A percentile compares a stretch with the other conserved stretches of the same genome.
Conservation (phyloP, 805 yeast species). For the Yamadazyma philogaea region DNA sequence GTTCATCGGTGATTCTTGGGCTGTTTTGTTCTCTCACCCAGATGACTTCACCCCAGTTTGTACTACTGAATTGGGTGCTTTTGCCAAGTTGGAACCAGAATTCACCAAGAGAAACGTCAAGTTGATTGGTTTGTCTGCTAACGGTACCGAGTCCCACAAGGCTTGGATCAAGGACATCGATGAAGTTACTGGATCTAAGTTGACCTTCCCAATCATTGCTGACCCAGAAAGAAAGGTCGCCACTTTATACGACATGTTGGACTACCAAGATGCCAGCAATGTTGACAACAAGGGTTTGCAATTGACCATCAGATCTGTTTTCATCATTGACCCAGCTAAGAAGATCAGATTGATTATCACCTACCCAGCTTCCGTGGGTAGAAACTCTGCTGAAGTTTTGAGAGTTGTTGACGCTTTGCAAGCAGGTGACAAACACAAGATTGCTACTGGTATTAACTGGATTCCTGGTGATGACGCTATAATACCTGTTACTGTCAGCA, state of each 20-base stretch:
- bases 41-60: slow-evolving; percentile 97
- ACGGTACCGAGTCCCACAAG: slow-evolving; percentile 73
- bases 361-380: slow-evolving; percentile 92
- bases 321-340: slow-evolving; percentile 85
- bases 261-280: slow-evolving; percentile 65
- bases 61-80: slow-evolving; percentile 94
- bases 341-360: slow-evolving; percentile 82
- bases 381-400: slow-evolving; percentile 89
- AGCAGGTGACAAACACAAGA: slow-evolving; percentile 75
- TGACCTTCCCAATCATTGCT: slow-evolving; percentile 87
- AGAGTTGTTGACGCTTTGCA: slow-evolving; percentile 89
- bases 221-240: slow-evolving; percentile 85
- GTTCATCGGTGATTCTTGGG: slow-evolving; percentile 83
- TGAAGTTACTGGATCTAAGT: slow-evolving; percentile 73
- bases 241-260: slow-evolving; percentile 64
- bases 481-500: slow-evolving; percentile 81
- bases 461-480: slow-evolving; percentile 85
- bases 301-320: slow-evolving; percentile 89
- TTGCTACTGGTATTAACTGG: slow-evolving; percentile 94
- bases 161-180: slow-evolving; percentile 91
- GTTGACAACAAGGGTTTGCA: slow-evolving; percentile 69
- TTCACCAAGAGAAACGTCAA: slow-evolving; percentile 81
- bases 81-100: slow-evolving; percentile 84
- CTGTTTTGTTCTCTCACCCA: slow-evolving; percentile 87
- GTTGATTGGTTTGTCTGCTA: slow-evolving; percentile 87